Conservation (phyloP, 257 asterid genomes). For the Solanum piurae region DNA sequence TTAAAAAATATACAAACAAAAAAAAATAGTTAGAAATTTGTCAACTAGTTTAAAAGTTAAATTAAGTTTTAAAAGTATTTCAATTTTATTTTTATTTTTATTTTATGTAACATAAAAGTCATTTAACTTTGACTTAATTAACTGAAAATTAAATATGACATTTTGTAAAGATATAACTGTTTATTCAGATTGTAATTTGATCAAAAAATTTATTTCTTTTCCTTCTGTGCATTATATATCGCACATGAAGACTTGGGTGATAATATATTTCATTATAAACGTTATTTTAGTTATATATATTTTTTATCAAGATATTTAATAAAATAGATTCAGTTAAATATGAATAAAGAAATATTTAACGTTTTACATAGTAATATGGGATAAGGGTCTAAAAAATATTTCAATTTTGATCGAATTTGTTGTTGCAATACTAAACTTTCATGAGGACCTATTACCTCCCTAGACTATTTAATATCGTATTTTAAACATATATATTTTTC, state of each 20-base stretch:
- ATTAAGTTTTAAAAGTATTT: background rate
- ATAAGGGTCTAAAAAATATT: too few relatives aligned
- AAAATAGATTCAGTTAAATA: background rate
- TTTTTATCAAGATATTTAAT: background rate
- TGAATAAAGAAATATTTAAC: background rate
- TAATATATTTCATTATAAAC: background rate
- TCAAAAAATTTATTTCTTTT: background rate
- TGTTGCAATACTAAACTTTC: too few relatives aligned
- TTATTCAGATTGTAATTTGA: background rate
- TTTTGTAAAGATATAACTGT: too few relatives aligned
- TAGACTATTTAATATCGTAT: too few relatives aligned
- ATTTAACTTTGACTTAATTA: background rate
- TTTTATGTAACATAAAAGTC: background rate
- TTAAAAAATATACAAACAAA: background rate
- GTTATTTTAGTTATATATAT: background rate
- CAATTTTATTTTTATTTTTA: background rate
- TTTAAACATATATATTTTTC: too few relatives aligned
- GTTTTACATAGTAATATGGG: background rate
- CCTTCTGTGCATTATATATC: background rate
- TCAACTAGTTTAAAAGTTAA: background rate
- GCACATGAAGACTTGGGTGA: background rate
- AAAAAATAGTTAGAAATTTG: background rate
- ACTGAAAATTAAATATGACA: too few relatives aligned
- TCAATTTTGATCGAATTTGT: too few relatives aligned
- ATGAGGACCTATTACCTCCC: too few relatives aligned